Evolutionary conservation across 2,329 filamentous ascomycete species (phyloP).

Genomic region (Ilyonectria sp.): DNA sequence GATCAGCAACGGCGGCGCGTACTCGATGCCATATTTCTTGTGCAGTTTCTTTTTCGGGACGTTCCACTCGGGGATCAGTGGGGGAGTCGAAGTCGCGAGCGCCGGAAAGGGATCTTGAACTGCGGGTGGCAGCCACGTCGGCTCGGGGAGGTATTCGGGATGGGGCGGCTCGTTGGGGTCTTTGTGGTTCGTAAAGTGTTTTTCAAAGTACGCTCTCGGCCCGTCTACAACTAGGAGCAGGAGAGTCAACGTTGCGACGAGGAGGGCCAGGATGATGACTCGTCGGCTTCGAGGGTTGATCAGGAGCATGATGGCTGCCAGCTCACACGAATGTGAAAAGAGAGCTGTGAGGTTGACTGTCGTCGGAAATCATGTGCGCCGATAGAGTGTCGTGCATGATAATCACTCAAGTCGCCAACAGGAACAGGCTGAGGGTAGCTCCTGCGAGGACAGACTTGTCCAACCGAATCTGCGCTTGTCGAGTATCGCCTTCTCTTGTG

Average conservation of each 20-base stretch:
- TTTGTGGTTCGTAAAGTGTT: not conserved
- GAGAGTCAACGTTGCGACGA: not conserved
- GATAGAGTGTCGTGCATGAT: not conserved
- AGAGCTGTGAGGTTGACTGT: not conserved
- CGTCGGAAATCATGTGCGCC: no score
- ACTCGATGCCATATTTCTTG: slow-evolving; percentile 41
- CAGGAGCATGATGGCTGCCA: not conserved
- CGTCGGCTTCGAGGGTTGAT: not conserved
- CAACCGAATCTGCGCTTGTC: no score
- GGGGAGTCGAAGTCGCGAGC: not conserved
- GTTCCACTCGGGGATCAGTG: not conserved
- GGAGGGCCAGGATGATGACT: not conserved
- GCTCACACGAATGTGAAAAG: no score
- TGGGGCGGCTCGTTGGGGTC: not conserved
- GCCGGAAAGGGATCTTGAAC: not conserved
- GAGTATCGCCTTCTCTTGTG: no score
- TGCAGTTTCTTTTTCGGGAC: not conserved
- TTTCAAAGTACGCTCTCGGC: not conserved
- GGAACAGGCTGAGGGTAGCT: no score
- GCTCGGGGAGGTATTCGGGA: not conserved
- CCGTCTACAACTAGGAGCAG: no score
- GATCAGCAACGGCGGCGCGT: slow-evolving; percentile 67
- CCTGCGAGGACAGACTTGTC: no score
- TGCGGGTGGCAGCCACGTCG: not conserved
- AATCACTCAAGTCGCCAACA: not conserved